Evolutionary conservation across 768 basidiomycete species (phyloP), one percentile per base, ranked within the genome.

Genomic region (Dendrothele bispora): DNA sequence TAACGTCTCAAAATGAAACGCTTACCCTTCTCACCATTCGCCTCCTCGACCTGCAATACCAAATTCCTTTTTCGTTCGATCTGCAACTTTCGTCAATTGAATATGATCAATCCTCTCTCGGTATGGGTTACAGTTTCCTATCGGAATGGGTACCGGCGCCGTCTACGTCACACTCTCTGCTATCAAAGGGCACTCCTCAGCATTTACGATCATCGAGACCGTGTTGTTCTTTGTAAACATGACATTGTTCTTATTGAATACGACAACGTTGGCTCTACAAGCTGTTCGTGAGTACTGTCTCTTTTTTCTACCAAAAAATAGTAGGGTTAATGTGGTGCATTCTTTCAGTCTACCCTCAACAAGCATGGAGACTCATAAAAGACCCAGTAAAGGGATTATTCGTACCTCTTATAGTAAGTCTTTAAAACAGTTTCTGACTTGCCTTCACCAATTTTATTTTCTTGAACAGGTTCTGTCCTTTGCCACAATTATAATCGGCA

Each of bases 111-210:
- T 32, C 10, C 30, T 10, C 30, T 32, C 30, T 32, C 30, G 30
- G n/a, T 21, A 34, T 25, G 24, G 8, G 24, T 39, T 17, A 1
- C 42, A 75, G 74, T 76, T 75, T 54, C 72, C 74, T 1, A 67
- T 77, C 35, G 73, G 74, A 26, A 74, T 75, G 71, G 74, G 74
- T 26, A 75, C 73, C 4, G 71, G 73, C 39, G 73, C 74, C 7
- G 75, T 77, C 39, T 75, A 75, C 55, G 69, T 75, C 18, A 69
- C 72, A 11, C 58, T 77, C 17, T 68, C 69, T 5, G 72, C 69
- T 20, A 39, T 73, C 25, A 69, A 70, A 47, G 44, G 60, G 15
- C 71, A 63, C 29, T 61, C 68, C 3, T 21, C 54, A 5, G 46
- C 57, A 11, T 51, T 73, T 15, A 66, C 59, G 10, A 49, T 49